phyloP scores from a whole-genome alignment of 192 early-diverging fungal species.

The Entomortierella beljakovae region DNA sequence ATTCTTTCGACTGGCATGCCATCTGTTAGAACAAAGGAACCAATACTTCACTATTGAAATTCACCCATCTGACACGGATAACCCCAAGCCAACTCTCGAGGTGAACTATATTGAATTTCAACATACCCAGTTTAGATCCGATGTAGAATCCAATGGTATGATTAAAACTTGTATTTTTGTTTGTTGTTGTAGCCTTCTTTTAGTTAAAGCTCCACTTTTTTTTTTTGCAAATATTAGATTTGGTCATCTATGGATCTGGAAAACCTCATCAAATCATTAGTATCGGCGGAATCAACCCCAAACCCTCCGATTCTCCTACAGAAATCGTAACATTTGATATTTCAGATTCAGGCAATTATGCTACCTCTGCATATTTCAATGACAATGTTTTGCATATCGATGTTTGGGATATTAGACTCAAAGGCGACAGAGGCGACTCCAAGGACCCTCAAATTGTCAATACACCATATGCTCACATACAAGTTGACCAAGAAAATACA shows the following conservation, averaged over 20 bases:
- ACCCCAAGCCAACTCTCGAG: too few species aligned
- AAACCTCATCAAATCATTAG: not conserved
- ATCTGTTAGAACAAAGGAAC: too few species aligned
- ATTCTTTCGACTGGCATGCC: too few species aligned
- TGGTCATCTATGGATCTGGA: conserved; percentile 4
- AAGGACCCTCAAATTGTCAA: not conserved
- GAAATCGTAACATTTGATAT: not conserved
- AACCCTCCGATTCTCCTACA: not conserved
- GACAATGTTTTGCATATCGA: not conserved
- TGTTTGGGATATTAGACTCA: conserved; percentile 2
- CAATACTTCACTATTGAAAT: too few species aligned
- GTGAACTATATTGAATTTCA: too few species aligned
- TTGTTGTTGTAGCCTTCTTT: too few species aligned
- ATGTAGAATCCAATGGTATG: conserved; percentile 1
- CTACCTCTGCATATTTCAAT: not conserved
- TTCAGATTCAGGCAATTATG: conserved; percentile 2
- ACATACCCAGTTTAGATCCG: not conserved
- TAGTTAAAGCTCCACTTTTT: too few species aligned
- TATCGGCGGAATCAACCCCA: not conserved
- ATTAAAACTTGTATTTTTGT: too few species aligned
- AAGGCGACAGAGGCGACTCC: not conserved
- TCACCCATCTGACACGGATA: too few species aligned
- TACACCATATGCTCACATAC: not conserved
- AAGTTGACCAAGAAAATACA: not conserved
- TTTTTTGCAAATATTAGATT: conserved; percentile 1